Evolutionary conservation across 176 grass and related monocot genomes (phyloP).

Genomic region (Carex pumila): DNA sequence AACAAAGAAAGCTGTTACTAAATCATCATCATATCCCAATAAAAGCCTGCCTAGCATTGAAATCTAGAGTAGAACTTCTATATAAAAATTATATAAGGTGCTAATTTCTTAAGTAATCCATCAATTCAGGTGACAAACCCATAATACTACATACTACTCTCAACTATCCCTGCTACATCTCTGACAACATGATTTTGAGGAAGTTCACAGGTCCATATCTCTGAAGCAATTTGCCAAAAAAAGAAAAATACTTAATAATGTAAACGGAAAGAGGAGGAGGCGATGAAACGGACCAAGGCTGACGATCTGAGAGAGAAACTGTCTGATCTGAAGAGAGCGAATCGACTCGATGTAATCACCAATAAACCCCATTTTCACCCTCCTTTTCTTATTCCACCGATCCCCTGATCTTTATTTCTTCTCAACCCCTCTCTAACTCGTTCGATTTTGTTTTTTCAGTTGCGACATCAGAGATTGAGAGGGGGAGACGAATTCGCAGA

Average conservation of each 20-base stretch:
- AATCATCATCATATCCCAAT: neutral
- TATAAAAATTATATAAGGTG: neutral
- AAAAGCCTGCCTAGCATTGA: neutral
- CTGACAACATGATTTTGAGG: neutral
- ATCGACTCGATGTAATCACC: conserved; percentile 25
- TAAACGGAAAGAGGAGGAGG: neutral
- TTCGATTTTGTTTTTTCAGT: neutral
- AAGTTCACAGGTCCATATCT: neutral
- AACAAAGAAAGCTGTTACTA: neutral
- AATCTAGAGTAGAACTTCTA: neutral
- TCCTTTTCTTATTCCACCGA: neutral
- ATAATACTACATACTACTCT: neutral
- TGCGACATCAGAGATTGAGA: neutral
- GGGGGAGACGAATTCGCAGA: too few species aligned
- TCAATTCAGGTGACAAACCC: neutral
- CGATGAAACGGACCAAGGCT: conserved; percentile 35
- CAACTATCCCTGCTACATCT: neutral
- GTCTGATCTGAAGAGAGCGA: conserved; percentile 29
- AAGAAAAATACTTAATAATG: neutral
- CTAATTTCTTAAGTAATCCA: neutral
- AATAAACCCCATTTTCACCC: conserved; percentile 21
- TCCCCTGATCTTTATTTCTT: neutral
- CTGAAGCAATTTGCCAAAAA: neutral
- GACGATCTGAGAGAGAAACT: conserved; percentile 35
- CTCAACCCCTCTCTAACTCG: neutral